A percentile compares a stretch with the other conserved stretches of the same genome.
phyloP scores from a whole-genome alignment of 257 asterid species.

The Capsicum pubescens region DNA sequence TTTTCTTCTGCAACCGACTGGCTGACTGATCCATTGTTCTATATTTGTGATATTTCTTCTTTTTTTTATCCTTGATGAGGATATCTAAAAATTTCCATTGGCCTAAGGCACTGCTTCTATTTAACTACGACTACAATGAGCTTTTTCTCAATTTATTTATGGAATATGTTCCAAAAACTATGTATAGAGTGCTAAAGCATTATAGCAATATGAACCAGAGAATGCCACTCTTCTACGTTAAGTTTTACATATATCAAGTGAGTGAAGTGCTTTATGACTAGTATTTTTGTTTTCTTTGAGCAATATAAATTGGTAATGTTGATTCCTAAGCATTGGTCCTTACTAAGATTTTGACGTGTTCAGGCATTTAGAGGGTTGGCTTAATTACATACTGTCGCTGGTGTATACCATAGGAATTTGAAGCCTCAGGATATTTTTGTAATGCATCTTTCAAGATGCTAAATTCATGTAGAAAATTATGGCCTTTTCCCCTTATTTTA shows the following conservation, averaged over 20 bases:
- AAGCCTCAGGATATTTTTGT: slow-evolving; percentile 94
- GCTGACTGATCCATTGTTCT: no score
- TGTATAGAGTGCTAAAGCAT: slow-evolving; percentile 36
- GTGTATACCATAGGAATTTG: slow-evolving; percentile 90
- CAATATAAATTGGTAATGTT: neutral
- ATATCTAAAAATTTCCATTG: slow-evolving; percentile 20
- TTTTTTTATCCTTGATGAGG: no score
- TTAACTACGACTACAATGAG: slow-evolving; percentile 79
- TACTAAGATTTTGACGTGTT: neutral
- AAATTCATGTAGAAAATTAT: neutral
- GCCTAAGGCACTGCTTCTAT: slow-evolving; percentile 85
- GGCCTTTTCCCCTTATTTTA: slow-evolving; percentile 25
- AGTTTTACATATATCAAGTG: slow-evolving; percentile 88
- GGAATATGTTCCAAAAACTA: slow-evolving; percentile 41
- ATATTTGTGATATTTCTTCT: no score
- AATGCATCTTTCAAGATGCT: slow-evolving; percentile 30
- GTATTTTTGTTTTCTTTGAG: neutral
- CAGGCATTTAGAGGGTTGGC: slow-evolving; percentile 95
- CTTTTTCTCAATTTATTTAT: slow-evolving; percentile 88
- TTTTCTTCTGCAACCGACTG: no score
- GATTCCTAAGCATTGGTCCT: neutral
- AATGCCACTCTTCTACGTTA: slow-evolving; percentile 89
- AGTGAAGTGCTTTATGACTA: slow-evolving; percentile 28
- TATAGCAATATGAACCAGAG: slow-evolving; percentile 73
- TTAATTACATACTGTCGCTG: slow-evolving; percentile 87